Evolutionary conservation across 805 yeast genomes (phyloP), one percentile per base, ranked within the genome.

Genomic region (Kazachstania kunashirensis): DNA sequence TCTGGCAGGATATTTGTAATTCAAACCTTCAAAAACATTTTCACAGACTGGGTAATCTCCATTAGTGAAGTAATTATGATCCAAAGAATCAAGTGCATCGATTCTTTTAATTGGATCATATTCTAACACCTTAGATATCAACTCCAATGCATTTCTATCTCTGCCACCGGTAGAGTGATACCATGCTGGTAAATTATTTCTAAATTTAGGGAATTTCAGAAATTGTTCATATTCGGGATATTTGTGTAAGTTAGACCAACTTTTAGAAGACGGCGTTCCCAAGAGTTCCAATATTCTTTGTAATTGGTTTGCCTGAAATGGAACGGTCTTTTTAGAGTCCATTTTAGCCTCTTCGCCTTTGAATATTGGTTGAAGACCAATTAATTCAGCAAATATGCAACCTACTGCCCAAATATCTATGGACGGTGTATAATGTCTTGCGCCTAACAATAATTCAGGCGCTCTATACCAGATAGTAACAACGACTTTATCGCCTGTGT

Each of bases 401-500:
- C 97, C 97, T 4, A 84, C 84, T 0, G 97, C 95, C 97, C 97
- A 88, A 24, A 84, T 57, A 62, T 92, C 95, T 34, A 92, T 78
- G 0, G 95, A 86, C 1, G 95, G 88, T 0, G 96, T 80, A 53
- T 88, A 88, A 61, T 88, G 95, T 27, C 95, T 68, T 2, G 94
- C 85, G 0, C 96, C 96, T n/a, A 88, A 60, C 24, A 88, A 62
- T 26, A 88, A 65, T 53, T 88, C 97, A 0, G 96, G 96, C 0
- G 96, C 95, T 47, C 97, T 68, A 56, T 88, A 88, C 97, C 97
- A 88, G 39, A 88, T 88, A 0, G 97, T 88, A 10, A 88, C 96
- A 38, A 88, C 96, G 12, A 88, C 96, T 60, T 88, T 88, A 59
- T 88, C 97, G 30, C 96, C 96, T 15, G 88, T 73, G 53, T 83